Conservation (phyloP, 2,329 filamentous ascomycete species). For the Fusarium albidum region DNA sequence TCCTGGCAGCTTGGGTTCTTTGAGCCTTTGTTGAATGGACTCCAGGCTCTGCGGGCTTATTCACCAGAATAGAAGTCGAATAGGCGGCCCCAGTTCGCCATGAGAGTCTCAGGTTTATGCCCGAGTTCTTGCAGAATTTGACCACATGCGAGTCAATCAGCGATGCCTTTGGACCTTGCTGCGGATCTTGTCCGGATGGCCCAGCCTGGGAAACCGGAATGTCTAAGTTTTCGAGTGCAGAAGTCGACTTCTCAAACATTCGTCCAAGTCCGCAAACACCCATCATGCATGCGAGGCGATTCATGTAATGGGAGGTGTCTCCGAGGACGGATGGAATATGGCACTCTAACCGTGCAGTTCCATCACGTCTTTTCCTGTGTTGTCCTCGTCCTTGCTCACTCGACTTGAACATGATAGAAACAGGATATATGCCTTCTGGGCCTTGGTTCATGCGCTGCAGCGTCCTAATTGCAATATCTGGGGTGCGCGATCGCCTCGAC, state of each 20-base stretch:
- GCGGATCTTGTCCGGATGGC: slow-evolving; percentile 12
- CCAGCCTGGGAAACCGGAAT: slow-evolving; percentile 1
- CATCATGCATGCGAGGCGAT: slow-evolving; percentile 1
- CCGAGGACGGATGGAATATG: background rate
- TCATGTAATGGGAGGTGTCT: slow-evolving; percentile 2
- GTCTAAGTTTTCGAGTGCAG: slow-evolving; percentile 6
- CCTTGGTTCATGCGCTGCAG: background rate
- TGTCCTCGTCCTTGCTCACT: background rate
- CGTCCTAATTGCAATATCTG: background rate
- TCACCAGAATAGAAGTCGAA: slow-evolving; percentile 16
- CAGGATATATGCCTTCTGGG: background rate
- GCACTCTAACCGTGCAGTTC: background rate
- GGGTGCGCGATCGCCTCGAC: slow-evolving; percentile 13
- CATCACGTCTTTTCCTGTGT: background rate
- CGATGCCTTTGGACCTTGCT: background rate
- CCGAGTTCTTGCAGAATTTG: background rate
- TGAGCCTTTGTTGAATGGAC: slow-evolving; percentile 16
- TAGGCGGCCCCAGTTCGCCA: slow-evolving; percentile 22
- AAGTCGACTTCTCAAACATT: slow-evolving; percentile 1
- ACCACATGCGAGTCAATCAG: slow-evolving; percentile 11
- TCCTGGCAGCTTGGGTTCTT: slow-evolving; percentile 20
- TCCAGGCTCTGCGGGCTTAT: slow-evolving; percentile 19
- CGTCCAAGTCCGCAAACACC: slow-evolving; percentile 8
- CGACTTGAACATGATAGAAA: background rate
- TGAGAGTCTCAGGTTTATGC: slow-evolving; percentile 11